Evolutionary conservation across 371 early-diverging fungal genomes (phyloP).

Genomic region (Funneliformis caledonium): DNA sequence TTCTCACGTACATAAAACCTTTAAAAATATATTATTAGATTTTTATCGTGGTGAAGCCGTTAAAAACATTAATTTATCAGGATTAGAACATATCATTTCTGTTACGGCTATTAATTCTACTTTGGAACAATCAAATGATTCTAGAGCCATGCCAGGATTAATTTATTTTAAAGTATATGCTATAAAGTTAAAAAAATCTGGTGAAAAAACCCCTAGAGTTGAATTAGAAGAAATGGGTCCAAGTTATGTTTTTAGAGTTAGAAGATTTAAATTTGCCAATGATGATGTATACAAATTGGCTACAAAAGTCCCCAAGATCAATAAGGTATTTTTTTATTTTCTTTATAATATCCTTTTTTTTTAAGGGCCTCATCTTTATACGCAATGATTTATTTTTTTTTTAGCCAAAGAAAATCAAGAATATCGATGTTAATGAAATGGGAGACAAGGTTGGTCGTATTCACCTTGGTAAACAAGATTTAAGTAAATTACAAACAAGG

Average conservation of each 20-base stretch:
- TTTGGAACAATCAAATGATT: background rate
- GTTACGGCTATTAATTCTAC: conserved; percentile 70
- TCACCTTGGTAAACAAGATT: conserved; percentile 91
- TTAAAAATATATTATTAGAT: conserved; percentile 88
- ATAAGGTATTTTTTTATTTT: conserved; percentile 70
- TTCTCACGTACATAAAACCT: conserved; percentile 65
- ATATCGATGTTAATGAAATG: conserved; percentile 83
- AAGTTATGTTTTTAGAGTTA: conserved; percentile 76
- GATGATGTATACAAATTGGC: conserved; percentile 86
- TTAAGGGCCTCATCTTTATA: background rate
- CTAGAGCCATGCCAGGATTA: conserved; percentile 53
- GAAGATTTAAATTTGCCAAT: conserved; percentile 76
- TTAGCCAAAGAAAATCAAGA: conserved; percentile 91
- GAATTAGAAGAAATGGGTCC: conserved; percentile 97
- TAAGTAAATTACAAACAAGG: conserved; percentile 91
- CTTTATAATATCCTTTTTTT: background rate
- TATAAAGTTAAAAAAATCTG: conserved; percentile 85
- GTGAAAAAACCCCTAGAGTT: conserved; percentile 82
- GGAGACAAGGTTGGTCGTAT: conserved; percentile 93
- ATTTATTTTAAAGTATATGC: conserved; percentile 83
- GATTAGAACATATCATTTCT: conserved; percentile 88
- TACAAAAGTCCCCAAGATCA: conserved; percentile 81
- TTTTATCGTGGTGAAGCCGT: conserved; percentile 87
- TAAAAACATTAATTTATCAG: conserved; percentile 78
- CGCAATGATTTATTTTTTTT: background rate